These are phyloP conservation scores for Colletotrichum gigasporum DNA, from an alignment of 2,329 filamentous ascomycete species.

Conservation along the genomic window DNA sequence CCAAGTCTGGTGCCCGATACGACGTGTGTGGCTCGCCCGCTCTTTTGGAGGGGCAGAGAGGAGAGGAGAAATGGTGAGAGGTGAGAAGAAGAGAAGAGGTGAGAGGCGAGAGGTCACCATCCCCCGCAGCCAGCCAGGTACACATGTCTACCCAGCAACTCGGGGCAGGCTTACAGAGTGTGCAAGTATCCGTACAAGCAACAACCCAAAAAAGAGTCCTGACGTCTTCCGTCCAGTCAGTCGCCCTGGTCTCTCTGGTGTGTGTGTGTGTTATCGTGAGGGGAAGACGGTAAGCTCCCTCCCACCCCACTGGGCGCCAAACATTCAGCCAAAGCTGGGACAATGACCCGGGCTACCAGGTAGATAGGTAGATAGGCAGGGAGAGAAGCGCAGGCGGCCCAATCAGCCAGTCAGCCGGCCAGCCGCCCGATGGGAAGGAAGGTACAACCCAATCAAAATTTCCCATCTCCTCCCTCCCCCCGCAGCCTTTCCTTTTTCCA, in stretches of 20 bases:
- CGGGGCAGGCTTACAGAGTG: neutral
- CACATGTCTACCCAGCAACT: neutral
- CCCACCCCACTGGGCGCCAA: too few species aligned
- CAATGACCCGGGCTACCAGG: too few species aligned
- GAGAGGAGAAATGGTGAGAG: neutral
- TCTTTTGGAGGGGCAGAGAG: too few species aligned
- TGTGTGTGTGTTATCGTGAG: neutral
- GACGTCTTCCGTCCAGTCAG: neutral
- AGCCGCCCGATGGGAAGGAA: neutral
- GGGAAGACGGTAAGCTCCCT: neutral
- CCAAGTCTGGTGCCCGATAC: conserved; percentile 5
- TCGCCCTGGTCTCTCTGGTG: too few species aligned
- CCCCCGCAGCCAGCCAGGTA: neutral
- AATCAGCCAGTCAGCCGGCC: conserved; percentile 5
- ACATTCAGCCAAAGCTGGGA: neutral
- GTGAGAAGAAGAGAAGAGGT: neutral
- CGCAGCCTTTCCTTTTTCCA: too few species aligned
- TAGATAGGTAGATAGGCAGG: neutral
- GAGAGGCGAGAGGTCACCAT: neutral
- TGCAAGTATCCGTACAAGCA: neutral
- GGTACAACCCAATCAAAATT: too few species aligned
- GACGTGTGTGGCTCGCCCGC: conserved; percentile 16
- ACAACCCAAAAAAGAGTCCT: neutral
- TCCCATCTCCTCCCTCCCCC: too few species aligned
- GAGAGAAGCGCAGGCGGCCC: conserved; percentile 12